These are phyloP conservation scores for Chrysophaeum taylorii DNA, from an alignment of 352 stramenopile genomes.

Conservation along the genomic window DNA sequence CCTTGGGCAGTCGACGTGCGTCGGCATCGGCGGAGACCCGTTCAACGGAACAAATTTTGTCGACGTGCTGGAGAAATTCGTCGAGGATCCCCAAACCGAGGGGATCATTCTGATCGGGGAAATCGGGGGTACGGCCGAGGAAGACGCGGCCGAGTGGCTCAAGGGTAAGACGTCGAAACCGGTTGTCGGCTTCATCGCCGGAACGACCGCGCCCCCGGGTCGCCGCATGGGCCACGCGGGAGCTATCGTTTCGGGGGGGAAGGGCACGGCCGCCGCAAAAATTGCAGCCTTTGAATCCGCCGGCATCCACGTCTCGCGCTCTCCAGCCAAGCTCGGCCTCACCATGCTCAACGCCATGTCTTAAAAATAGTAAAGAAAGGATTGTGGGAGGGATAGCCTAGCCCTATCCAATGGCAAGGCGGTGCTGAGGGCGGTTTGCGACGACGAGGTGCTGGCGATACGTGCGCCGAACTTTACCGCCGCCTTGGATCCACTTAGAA, in stretches of 20 bases:
- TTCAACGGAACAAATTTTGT: constrained; percentile 99
- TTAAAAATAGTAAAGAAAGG: no score
- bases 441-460: no score
- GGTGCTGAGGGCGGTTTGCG: no score
- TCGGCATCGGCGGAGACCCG: constrained; percentile 97
- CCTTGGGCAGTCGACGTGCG: constrained; percentile 94
- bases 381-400: no score
- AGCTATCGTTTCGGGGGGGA: constrained; percentile 96
- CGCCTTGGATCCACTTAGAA: no score
- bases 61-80: constrained; percentile 97
- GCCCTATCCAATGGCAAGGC: no score
- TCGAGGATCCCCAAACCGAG: constrained; percentile 95
- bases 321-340: constrained; percentile 83
- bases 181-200: constrained; percentile 98
- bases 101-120: constrained; percentile 99
- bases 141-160: constrained; percentile 96
- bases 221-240: constrained; percentile 97
- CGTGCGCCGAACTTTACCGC: no score
- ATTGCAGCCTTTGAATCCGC: constrained; percentile 87
- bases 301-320: constrained; percentile 88
- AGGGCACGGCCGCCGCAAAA: constrained; percentile 93
- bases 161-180: constrained; percentile 96
- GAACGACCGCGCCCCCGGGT: constrained; percentile 91
- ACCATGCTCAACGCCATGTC: constrained; percentile 94
- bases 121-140: constrained; percentile 94